Conservation (phyloP, 2,329 filamentous ascomycete genomes). For the Hansfordia pulvinata region DNA sequence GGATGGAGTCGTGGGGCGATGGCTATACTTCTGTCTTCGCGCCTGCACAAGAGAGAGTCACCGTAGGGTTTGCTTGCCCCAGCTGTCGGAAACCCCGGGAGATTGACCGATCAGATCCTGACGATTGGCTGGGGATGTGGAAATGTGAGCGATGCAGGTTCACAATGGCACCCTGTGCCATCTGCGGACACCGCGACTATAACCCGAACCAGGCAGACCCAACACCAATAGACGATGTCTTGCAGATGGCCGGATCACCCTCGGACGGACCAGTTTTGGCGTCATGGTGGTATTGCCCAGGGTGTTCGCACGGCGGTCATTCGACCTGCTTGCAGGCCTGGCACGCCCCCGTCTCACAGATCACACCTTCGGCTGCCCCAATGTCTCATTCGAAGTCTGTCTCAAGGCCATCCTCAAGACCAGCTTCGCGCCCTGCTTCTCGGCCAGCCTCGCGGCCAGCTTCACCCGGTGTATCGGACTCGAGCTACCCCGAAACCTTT, state of each 20-base stretch:
- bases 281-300: conserved; percentile 51
- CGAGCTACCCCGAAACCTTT: conserved; percentile 19
- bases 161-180: conserved; percentile 40
- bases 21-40: conserved; percentile 40
- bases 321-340: conserved; percentile 44
- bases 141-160: conserved; percentile 40
- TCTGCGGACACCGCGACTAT: conserved; percentile 40
- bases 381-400: too few relatives aligned
- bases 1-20: conserved; percentile 36
- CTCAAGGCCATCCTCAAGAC: conserved; percentile 1
- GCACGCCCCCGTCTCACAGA: conserved; percentile 30
- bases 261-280: conserved; percentile 18
- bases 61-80: conserved; percentile 38
- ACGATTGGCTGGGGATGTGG: conserved; percentile 34
- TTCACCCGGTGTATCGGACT: conserved; percentile 6
- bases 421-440: not conserved
- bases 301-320: conserved; percentile 50
- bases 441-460: not conserved
- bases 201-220: conserved; percentile 21
- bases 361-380: conserved; percentile 6
- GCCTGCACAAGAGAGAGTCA: conserved; percentile 39
- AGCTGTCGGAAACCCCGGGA: conserved; percentile 43
- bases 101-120: conserved; percentile 28
- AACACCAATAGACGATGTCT: conserved; percentile 10
- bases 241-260: conserved; percentile 5